These are phyloP conservation scores for Pulveroboletus sp. DNA, from an alignment of 768 basidiomycete species.

Conservation along the genomic window DNA sequence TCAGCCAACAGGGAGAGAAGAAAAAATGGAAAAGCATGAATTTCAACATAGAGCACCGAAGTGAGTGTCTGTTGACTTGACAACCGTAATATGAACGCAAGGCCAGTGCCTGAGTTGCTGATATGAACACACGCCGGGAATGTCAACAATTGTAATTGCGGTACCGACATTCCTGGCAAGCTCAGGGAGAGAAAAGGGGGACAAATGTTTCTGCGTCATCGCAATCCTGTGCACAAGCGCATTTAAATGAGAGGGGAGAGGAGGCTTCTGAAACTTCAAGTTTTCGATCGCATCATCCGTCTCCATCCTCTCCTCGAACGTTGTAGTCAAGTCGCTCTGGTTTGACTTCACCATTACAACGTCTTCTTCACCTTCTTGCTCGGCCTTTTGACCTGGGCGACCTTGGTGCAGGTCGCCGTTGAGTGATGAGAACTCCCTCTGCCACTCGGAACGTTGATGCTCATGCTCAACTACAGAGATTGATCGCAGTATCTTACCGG, in stretches of 20 bases:
- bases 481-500: not conserved
- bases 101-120: not conserved
- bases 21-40: too few relatives aligned
- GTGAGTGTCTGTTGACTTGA: too few relatives aligned
- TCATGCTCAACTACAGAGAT: conserved; percentile 1
- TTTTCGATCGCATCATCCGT: not conserved
- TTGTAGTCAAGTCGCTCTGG: not conserved
- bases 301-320: not conserved
- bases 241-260: conserved; percentile 4
- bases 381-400: conserved; percentile 3
- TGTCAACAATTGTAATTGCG: not conserved
- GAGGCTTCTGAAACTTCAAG: not conserved
- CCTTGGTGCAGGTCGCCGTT: conserved; percentile 5
- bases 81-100: not conserved
- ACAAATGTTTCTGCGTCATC: not conserved
- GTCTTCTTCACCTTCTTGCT: not conserved
- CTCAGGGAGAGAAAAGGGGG: not conserved
- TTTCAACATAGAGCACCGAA: too few relatives aligned
- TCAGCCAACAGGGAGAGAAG: too few relatives aligned
- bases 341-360: not conserved
- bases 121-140: too few relatives aligned
- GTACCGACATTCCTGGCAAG: not conserved
- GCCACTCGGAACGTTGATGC: not conserved
- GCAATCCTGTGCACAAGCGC: conserved; percentile 4
- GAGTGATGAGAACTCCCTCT: not conserved